Percentiles rank a stretch among this genome's conserved stretches.
phyloP scores from a whole-genome alignment of 1,284 basidiomycete genomes.

The Coniophora puteana region DNA sequence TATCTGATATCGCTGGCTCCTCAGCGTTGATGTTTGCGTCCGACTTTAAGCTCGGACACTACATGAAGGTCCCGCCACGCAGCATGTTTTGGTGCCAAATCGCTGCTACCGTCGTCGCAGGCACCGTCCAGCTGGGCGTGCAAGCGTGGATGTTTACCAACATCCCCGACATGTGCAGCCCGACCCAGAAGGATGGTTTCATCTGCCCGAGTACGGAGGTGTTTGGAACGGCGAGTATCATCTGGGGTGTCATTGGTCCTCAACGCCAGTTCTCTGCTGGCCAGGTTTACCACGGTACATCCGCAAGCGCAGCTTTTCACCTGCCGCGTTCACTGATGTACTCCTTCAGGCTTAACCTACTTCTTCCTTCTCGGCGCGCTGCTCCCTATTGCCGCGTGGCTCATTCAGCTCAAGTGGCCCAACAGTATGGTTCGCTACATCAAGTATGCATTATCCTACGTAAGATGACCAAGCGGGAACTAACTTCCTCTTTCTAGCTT shows the following conservation, averaged over 20 bases:
- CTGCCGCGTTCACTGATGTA: no score
- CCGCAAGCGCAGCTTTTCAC: background rate
- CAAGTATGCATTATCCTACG: conserved; percentile 2
- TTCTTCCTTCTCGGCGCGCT: conserved; percentile 1
- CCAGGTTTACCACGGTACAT: conserved; percentile 12
- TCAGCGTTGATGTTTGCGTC: conserved; percentile 45
- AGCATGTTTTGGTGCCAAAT: conserved; percentile 49
- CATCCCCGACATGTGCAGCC: conserved; percentile 41
- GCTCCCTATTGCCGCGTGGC: background rate
- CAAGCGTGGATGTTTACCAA: conserved; percentile 52
- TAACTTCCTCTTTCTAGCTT: conserved; percentile 23
- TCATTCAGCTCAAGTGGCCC: background rate
- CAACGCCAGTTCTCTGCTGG: conserved; percentile 2
- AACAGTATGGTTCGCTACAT: conserved; percentile 1
- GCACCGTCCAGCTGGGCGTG: conserved; percentile 43
- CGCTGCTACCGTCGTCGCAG: conserved; percentile 44
- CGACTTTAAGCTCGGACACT: conserved; percentile 52
- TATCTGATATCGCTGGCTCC: conserved; percentile 30
- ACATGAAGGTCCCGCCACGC: conserved; percentile 50
- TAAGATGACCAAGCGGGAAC: conserved; percentile 1
- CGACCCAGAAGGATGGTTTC: conserved; percentile 34
- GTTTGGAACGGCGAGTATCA: conserved; percentile 41
- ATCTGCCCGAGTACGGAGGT: conserved; percentile 38
- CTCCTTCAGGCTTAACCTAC: conserved; percentile 35
- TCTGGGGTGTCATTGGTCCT: conserved; percentile 49